A percentile compares a stretch with the other conserved stretches of the same genome.
Evolutionary conservation across 2,329 filamentous ascomycete species (phyloP).

Genomic region (Epichloe bromicola): DNA sequence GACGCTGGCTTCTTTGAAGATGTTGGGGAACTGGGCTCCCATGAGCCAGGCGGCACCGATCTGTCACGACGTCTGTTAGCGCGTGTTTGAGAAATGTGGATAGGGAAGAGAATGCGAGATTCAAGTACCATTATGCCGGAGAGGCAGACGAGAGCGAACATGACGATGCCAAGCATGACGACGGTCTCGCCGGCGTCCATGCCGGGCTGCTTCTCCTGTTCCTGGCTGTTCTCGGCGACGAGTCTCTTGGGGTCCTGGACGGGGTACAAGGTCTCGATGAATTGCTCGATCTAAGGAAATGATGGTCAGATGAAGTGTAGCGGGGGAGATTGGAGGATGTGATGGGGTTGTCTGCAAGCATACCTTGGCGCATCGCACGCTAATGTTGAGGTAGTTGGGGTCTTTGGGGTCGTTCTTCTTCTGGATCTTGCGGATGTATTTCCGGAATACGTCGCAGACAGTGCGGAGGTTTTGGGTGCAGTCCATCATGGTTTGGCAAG

Average conservation of each 20-base stretch:
- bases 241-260: constrained; percentile 58
- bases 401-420: constrained; percentile 91
- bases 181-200: constrained; percentile 46
- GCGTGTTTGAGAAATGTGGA: not conserved
- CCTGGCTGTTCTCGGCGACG: constrained; percentile 25
- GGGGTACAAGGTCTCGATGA: constrained; percentile 89
- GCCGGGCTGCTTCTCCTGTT: constrained; percentile 26
- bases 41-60: constrained; percentile 64
- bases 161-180: constrained; percentile 53
- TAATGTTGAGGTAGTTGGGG: constrained; percentile 85
- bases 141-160: constrained; percentile 57
- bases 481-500: constrained; percentile 82
- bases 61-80: constrained; percentile 30
- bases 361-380: constrained; percentile 77
- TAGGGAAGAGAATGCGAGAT: not conserved
- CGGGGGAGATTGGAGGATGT: no score
- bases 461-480: constrained; percentile 80
- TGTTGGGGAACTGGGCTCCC: constrained; percentile 65
- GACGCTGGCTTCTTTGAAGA: constrained; percentile 15
- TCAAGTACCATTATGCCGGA: constrained; percentile 65
- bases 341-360: not conserved
- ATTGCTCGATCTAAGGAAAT: constrained; percentile 65
- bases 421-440: constrained; percentile 68
- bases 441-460: constrained; percentile 70
- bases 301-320: not conserved